A percentile compares a stretch with the other conserved stretches of the same genome.
Evolutionary conservation across 257 asterid species (phyloP).

Genomic region (Apocynum venetum): DNA sequence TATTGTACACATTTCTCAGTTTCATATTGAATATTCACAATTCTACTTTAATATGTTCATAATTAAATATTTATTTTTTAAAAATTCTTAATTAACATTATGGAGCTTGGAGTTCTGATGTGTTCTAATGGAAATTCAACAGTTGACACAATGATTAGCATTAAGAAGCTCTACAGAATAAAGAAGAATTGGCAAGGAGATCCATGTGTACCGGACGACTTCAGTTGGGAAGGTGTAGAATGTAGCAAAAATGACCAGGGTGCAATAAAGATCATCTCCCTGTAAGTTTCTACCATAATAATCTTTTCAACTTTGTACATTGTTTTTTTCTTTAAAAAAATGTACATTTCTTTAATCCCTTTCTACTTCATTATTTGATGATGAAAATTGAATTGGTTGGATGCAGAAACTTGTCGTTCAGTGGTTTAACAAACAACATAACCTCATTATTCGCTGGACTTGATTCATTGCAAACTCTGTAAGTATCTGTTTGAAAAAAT

Average conservation of each 20-base stretch:
- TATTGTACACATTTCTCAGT: no score
- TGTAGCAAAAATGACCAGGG: constrained; percentile 7
- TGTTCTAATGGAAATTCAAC: background rate
- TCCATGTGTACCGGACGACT: constrained; percentile 21
- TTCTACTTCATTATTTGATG: no score
- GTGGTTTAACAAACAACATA: constrained; percentile 11
- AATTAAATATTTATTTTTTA: no score
- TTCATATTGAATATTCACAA: no score
- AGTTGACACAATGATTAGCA: constrained; percentile 11
- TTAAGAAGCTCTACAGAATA: constrained; percentile 8
- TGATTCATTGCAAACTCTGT: constrained; percentile 11
- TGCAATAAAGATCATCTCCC: constrained; percentile 8
- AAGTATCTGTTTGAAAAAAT: constrained; percentile 2
- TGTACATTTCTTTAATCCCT: background rate
- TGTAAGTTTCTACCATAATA: constrained; percentile 4
- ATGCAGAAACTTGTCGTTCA: constrained; percentile 20
- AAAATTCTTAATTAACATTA: no score
- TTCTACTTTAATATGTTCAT: no score
- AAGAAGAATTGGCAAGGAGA: constrained; percentile 29
- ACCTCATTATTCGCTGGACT: constrained; percentile 6
- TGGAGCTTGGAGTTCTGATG: background rate
- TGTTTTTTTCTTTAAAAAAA: no score
- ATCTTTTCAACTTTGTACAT: background rate
- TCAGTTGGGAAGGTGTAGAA: constrained; percentile 16
- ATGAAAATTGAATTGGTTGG: no score